These are phyloP conservation scores for Yamagishiella unicocca DNA, from an alignment of 139 green algal genomes.

Conservation along the genomic window DNA sequence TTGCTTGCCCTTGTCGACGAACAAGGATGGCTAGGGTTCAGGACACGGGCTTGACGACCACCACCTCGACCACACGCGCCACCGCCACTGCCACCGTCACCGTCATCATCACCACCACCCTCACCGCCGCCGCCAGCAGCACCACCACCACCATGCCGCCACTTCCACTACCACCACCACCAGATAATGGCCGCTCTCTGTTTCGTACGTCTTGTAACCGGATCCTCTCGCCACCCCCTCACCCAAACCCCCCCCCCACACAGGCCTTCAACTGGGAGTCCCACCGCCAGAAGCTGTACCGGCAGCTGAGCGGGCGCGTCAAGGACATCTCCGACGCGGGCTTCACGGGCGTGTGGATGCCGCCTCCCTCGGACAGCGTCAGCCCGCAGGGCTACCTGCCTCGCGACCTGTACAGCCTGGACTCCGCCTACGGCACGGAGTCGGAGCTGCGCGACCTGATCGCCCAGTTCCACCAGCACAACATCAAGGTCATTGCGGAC, in stretches of 20 bases:
- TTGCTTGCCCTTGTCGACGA: too few species aligned
- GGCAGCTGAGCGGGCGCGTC: constrained; percentile 62
- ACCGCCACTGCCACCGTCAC: too few species aligned
- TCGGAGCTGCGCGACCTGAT: constrained; percentile 74
- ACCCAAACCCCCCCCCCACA: neutral
- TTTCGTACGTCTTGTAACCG: too few species aligned
- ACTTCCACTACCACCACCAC: too few species aligned
- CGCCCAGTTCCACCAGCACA: constrained; percentile 70
- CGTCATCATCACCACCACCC: too few species aligned
- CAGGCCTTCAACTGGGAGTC: constrained; percentile 97
- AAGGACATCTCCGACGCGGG: constrained; percentile 83
- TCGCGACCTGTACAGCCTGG: constrained; percentile 78
- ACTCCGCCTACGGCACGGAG: constrained; percentile 76
- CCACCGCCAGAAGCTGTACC: constrained; percentile 81
- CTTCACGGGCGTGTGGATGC: constrained; percentile 95
- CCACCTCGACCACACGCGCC: too few species aligned
- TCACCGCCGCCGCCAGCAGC: too few species aligned
- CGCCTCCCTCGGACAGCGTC: constrained; percentile 93
- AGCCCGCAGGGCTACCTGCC: constrained; percentile 91
- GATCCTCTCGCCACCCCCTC: too few species aligned
- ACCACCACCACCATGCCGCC: too few species aligned
- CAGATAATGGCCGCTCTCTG: too few species aligned
- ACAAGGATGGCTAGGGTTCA: too few species aligned
- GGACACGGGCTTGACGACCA: too few species aligned
- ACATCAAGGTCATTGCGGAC: constrained; percentile 92